These are phyloP conservation scores for Nicotiana otophora DNA, from an alignment of 257 asterid species.

Conservation along the genomic window DNA sequence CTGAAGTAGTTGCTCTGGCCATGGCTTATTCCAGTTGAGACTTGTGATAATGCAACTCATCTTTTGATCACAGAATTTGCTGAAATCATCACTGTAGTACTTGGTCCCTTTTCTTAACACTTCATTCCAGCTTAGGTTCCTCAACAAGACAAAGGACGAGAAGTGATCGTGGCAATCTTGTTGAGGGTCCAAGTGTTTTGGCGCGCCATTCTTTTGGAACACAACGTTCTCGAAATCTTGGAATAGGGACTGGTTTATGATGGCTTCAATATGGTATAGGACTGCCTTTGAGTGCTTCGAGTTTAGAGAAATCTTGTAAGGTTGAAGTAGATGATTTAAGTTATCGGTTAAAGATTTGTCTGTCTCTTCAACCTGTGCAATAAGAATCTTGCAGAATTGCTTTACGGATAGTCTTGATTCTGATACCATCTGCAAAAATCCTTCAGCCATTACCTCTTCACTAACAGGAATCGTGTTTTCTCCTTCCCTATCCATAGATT, in stretches of 20 bases:
- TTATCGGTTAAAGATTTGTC: conserved; percentile 43
- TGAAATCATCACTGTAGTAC: conserved; percentile 81
- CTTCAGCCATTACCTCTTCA: conserved; percentile 74
- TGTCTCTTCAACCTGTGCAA: conserved; percentile 43
- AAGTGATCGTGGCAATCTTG: conserved; percentile 59
- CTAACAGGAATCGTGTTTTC: conserved; percentile 52
- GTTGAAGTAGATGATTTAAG: conserved; percentile 57
- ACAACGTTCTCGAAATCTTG: conserved; percentile 81
- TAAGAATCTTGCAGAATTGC: conserved; percentile 73
- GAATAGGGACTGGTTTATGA: conserved; percentile 69
- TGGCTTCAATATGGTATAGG: conserved; percentile 66
- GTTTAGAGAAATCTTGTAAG: conserved; percentile 48
- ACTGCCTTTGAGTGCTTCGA: conserved; percentile 55
- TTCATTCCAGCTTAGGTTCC: conserved; percentile 87
- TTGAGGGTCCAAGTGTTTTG: conserved; percentile 53
- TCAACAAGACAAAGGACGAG: conserved; percentile 58
- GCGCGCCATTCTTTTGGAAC: conserved; percentile 66
- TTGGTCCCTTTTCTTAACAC: conserved; percentile 83
- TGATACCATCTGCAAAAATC: conserved; percentile 72
- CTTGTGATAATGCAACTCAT: conserved; percentile 60
- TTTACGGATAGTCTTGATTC: conserved; percentile 80
- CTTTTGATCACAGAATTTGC: conserved; percentile 84
- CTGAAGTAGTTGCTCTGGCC: conserved; percentile 92
- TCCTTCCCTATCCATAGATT: conserved; percentile 33
- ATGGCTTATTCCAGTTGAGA: conserved; percentile 69